A percentile compares a stretch with the other conserved stretches of the same genome.
Evolutionary conservation across 371 early-diverging fungal genomes (phyloP).

Genomic region (Mucor velutinosus): DNA sequence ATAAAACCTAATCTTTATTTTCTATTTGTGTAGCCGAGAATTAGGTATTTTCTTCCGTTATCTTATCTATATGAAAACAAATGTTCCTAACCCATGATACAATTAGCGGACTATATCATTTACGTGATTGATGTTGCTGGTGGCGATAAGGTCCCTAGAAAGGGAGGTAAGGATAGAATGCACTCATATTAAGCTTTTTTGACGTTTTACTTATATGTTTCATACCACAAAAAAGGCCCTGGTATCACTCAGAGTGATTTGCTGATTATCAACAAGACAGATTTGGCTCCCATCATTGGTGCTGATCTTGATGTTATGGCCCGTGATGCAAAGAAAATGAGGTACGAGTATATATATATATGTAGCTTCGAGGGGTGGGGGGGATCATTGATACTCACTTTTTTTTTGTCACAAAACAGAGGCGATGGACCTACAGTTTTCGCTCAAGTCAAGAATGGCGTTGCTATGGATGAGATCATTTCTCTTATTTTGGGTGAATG

Average conservation of each 20-base stretch:
- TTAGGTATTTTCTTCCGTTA: conserved; percentile 38
- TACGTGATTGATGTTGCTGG: conserved; percentile 97
- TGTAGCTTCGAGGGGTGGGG: no score
- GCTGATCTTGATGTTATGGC: conserved; percentile 91
- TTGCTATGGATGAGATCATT: conserved; percentile 82
- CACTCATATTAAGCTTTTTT: background rate
- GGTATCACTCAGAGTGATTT: conserved; percentile 95
- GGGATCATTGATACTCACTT: background rate
- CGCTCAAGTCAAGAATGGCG: conserved; percentile 89
- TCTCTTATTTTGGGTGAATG: conserved; percentile 79
- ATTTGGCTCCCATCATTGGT: conserved; percentile 86
- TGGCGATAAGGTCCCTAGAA: conserved; percentile 91
- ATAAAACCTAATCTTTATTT: conserved; percentile 13
- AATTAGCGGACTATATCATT: conserved; percentile 91
- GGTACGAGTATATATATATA: conserved; percentile 34
- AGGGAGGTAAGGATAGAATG: conserved; percentile 56
- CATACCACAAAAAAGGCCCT: conserved; percentile 57
- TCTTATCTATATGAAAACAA: conserved; percentile 11
- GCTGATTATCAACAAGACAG: conserved; percentile 93
- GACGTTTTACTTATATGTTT: background rate
- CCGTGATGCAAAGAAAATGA: conserved; percentile 89
- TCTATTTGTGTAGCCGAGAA: conserved; percentile 43
- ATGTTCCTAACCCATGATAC: background rate
- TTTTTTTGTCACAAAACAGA: conserved; percentile 22
- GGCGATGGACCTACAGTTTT: conserved; percentile 80